Evolutionary conservation across 2,329 filamentous ascomycete genomes (phyloP).

Genomic region (Fusarium sulawesiense): DNA sequence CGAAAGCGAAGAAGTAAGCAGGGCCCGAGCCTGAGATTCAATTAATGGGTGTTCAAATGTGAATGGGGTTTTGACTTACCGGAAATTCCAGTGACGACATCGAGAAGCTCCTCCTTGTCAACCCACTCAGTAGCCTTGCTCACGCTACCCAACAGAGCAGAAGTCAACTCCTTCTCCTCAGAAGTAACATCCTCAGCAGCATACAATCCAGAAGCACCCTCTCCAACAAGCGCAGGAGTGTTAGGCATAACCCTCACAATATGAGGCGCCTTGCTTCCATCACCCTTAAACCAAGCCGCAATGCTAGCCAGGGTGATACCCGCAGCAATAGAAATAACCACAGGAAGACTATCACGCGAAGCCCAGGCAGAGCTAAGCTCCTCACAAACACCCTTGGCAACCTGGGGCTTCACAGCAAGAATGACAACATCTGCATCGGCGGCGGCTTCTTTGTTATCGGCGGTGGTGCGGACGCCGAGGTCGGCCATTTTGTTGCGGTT

Average conservation of each 20-base stretch:
- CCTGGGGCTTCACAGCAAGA: slow-evolving; percentile 64
- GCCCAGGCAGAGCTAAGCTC: slow-evolving; percentile 58
- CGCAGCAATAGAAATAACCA: slow-evolving; percentile 62
- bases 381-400: slow-evolving; percentile 59
- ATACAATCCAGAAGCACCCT: slow-evolving; percentile 62
- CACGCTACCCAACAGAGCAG: slow-evolving; percentile 57
- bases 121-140: slow-evolving; percentile 64
- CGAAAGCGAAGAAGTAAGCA: slow-evolving; percentile 65
- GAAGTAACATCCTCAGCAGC: slow-evolving; percentile 57
- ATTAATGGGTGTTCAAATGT: not conserved
- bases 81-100: slow-evolving; percentile 63
- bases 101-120: slow-evolving; percentile 60
- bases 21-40: slow-evolving; percentile 58
- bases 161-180: slow-evolving; percentile 56
- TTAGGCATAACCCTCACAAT: slow-evolving; percentile 66
- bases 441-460: slow-evolving; percentile 59
- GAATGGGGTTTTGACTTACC: slow-evolving; percentile 47
- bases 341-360: slow-evolving; percentile 50
- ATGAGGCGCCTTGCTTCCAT: slow-evolving; percentile 54
- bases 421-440: slow-evolving; percentile 59
- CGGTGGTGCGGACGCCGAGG: slow-evolving; percentile 59
- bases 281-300: slow-evolving; percentile 57
- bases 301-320: slow-evolving; percentile 60
- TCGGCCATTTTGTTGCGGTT: slow-evolving; percentile 62
- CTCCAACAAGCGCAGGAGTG: slow-evolving; percentile 62